Evolutionary conservation across 2,329 filamentous ascomycete genomes (phyloP), one percentile per base, ranked within the genome.

Genomic region (Blastomyces parvus): DNA sequence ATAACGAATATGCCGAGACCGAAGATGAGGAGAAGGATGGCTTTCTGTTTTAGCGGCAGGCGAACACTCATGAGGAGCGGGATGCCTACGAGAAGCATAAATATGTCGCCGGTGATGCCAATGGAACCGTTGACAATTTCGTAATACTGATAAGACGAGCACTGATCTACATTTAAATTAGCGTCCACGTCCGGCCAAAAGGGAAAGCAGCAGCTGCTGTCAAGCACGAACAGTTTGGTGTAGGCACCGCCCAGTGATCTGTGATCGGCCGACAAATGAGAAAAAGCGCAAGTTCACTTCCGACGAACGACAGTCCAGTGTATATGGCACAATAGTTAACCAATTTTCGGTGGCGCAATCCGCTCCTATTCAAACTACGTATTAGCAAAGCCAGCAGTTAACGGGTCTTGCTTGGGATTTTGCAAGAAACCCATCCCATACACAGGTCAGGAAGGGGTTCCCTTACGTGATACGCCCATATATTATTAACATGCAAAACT

Each of bases 401-500:
- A 59, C n/a, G 40, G 25, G 6, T 42, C 22, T 5, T 30, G n/a
- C 38, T 25, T 13, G n/a, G n/a, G 33, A 42, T 25, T 13, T 33
- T 30, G n/a, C 25, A 33, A 36, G 13, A 62, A 2, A n/a, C n/a
- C n/a, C n/a, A n/a, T n/a, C 42, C 38, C n/a, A 36, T 9, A 30
- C 14, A 50, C 46, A 40, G 27, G 33, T 4, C 27, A 17, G 3
- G 36, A 19, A 25, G 17, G 17, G 57, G 27, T 46, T 22, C 9
- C 66, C 71, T 57, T 72, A 78, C 72, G 80, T 82, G 73, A 83
- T 78, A 48, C 80, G 78, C 40, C 74, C 72, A 70, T 82, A 83
- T 68, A 84, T 81, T 48, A 82, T 73, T 67, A 84, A 71, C 70
- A 84, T 77, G 68, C 81, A 83, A 30, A 78, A 73, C 66, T 84